Evolutionary conservation across 2,329 filamentous ascomycete species (phyloP).

Genomic region (Exophiala aquamarina): DNA sequence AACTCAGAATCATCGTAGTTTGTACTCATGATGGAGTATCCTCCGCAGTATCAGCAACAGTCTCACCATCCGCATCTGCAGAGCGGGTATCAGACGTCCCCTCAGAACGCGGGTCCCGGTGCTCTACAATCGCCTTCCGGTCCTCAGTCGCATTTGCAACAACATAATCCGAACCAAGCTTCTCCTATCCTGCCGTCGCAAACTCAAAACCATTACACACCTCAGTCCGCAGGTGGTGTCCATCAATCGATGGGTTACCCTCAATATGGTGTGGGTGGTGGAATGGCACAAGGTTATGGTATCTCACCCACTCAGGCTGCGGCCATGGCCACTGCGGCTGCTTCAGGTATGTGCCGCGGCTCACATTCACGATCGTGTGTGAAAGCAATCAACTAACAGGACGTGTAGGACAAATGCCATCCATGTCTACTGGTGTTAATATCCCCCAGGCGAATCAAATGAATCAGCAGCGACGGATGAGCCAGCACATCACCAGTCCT

Average conservation of each 20-base stretch:
- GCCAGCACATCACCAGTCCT: slow-evolving; percentile 71
- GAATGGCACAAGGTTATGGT: slow-evolving; percentile 72
- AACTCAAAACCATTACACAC: slow-evolving; percentile 63
- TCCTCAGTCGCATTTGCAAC: slow-evolving; percentile 65
- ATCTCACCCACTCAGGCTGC: slow-evolving; percentile 84
- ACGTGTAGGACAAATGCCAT: slow-evolving; percentile 30
- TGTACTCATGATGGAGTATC: slow-evolving; percentile 67
- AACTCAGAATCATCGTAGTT: slow-evolving; percentile 4
- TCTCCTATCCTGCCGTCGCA: slow-evolving; percentile 81
- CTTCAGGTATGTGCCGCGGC: slow-evolving; percentile 74
- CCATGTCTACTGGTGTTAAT: slow-evolving; percentile 47
- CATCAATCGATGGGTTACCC: slow-evolving; percentile 78
- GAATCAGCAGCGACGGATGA: slow-evolving; percentile 64
- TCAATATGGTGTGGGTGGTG: slow-evolving; percentile 71
- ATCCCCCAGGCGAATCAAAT: slow-evolving; percentile 59
- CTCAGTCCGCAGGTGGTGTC: slow-evolving; percentile 59
- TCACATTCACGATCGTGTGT: slow-evolving; percentile 39
- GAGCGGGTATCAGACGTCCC: slow-evolving; percentile 63
- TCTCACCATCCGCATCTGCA: slow-evolving; percentile 60
- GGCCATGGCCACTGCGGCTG: slow-evolving; percentile 90
- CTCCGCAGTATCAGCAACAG: slow-evolving; percentile 70
- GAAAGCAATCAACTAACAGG: slow-evolving; percentile 9
- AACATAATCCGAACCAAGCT: slow-evolving; percentile 61
- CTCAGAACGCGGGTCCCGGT: slow-evolving; percentile 48
- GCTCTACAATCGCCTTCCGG: slow-evolving; percentile 73